Conservation (phyloP, 257 asterid genomes). For the Solanum tarijense region DNA sequence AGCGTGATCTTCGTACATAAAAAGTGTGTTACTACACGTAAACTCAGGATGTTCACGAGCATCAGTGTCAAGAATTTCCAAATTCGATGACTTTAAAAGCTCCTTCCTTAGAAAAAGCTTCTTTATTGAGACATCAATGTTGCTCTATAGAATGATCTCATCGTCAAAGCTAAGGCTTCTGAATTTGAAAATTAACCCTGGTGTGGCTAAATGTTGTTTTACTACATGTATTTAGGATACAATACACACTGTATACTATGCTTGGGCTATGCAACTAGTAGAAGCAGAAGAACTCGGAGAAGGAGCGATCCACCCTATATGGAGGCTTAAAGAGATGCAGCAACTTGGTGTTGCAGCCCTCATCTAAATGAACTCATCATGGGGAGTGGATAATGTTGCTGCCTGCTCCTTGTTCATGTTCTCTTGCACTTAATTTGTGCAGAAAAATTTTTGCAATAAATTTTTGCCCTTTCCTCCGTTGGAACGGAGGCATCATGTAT, state of each 20-base stretch:
- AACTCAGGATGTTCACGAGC: not conserved
- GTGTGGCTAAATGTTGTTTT: not conserved
- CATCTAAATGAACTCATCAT: conserved; percentile 25
- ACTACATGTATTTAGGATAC: conserved; percentile 51
- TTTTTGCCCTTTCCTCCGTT: not conserved
- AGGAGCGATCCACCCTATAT: conserved; percentile 54
- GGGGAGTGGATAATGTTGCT: not conserved
- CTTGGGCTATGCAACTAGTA: conserved; percentile 96
- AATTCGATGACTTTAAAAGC: not conserved
- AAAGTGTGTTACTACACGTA: not conserved
- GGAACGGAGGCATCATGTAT: not conserved
- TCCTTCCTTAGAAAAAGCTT: not conserved
- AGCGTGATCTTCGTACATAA: not conserved
- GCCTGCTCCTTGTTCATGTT: not conserved
- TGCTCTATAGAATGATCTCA: not conserved
- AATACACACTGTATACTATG: conserved; percentile 78
- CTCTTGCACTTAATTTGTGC: not conserved
- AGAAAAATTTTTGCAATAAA: not conserved
- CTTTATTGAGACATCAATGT: not conserved
- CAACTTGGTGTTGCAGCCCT: conserved; percentile 81
- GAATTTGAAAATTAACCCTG: not conserved
- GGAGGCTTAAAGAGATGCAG: conserved; percentile 97
- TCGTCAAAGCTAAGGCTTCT: not conserved
- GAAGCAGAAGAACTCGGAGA: conserved; percentile 71
- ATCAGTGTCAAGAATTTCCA: not conserved